Evolutionary conservation across 768 basidiomycete genomes (phyloP).

Genomic region (Auriscalpium microsporum): DNA sequence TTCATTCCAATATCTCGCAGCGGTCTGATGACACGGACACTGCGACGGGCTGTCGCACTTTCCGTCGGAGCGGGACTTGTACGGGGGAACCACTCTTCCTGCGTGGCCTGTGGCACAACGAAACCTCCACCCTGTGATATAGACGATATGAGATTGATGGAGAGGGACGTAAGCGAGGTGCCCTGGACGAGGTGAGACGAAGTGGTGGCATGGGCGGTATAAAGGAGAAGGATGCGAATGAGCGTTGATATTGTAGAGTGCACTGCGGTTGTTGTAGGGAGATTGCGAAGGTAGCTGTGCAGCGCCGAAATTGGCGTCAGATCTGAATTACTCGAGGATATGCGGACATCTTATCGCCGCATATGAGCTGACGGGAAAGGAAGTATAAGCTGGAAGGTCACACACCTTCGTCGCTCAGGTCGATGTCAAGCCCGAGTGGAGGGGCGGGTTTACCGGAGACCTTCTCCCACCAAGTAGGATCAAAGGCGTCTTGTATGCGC

Average conservation of each 20-base stretch:
- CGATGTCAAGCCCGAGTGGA: slow-evolving; percentile 29
- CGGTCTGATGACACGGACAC: slow-evolving; percentile 54
- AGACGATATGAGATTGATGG: slow-evolving; percentile 63
- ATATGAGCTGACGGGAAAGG: slow-evolving; percentile 15
- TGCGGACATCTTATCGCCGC: slow-evolving; percentile 1
- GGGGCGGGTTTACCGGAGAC: slow-evolving; percentile 28
- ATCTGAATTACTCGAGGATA: slow-evolving; percentile 6
- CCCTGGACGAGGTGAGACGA: slow-evolving; percentile 78
- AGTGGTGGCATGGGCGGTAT: slow-evolving; percentile 46
- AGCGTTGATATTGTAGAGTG: slow-evolving; percentile 50
- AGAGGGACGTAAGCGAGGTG: slow-evolving; percentile 70
- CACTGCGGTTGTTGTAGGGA: slow-evolving; percentile 71
- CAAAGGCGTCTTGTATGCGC: slow-evolving; percentile 69
- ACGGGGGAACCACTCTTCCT: slow-evolving; percentile 57
- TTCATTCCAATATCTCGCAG: slow-evolving; percentile 69
- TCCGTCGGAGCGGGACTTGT: slow-evolving; percentile 7
- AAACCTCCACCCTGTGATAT: slow-evolving; percentile 75
- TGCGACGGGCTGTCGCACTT: slow-evolving; percentile 6
- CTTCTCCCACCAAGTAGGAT: slow-evolving; percentile 53
- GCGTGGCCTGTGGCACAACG: slow-evolving; percentile 54
- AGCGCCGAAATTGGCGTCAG: slow-evolving; percentile 25
- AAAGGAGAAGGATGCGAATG: slow-evolving; percentile 58
- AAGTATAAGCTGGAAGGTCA: not conserved
- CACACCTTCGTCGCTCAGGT: slow-evolving; percentile 47
- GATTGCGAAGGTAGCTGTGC: slow-evolving; percentile 46